A percentile compares a stretch with the other conserved stretches of the same genome.
Evolutionary conservation across 2,329 filamentous ascomycete species (phyloP).

Genomic region (Cladosporium sphaerospermum): DNA sequence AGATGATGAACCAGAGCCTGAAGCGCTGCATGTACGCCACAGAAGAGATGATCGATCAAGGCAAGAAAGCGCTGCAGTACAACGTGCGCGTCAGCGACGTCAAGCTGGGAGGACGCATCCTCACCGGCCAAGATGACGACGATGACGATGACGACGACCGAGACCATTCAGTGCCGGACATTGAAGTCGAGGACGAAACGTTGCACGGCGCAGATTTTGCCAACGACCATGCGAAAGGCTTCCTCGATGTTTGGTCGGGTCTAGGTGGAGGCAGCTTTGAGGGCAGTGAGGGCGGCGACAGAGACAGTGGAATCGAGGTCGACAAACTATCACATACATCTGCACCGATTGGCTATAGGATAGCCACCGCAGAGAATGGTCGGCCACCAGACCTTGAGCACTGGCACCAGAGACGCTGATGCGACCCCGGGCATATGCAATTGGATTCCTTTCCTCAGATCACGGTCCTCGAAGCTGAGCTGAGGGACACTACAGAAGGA

Average conservation of each 20-base stretch:
- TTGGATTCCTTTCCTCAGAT: too few relatives aligned
- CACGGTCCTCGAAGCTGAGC: neutral
- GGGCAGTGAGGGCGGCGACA: conserved; percentile 20
- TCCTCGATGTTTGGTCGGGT: conserved; percentile 23
- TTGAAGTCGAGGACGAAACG: conserved; percentile 22
- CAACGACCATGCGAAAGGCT: conserved; percentile 20
- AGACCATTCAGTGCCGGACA: conserved; percentile 13
- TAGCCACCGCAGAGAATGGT: neutral
- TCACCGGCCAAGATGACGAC: conserved; percentile 52
- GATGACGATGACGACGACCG: conserved; percentile 17
- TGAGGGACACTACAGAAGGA: neutral
- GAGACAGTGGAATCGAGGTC: conserved; percentile 29
- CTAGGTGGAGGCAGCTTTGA: conserved; percentile 16
- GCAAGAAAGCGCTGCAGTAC: conserved; percentile 79
- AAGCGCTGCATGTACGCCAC: conserved; percentile 85
- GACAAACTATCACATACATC: conserved; percentile 16
- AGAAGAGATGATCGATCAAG: conserved; percentile 83
- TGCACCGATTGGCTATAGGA: neutral
- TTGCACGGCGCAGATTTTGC: conserved; percentile 10
- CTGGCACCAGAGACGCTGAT: conserved; percentile 6
- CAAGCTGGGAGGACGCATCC: conserved; percentile 71
- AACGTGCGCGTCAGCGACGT: conserved; percentile 72
- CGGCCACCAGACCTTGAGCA: conserved; percentile 5
- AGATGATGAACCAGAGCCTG: conserved; percentile 92
- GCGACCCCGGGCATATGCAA: too few relatives aligned